Base-by-base conservation (phyloP, 2,329 filamentous ascomycete genomes). In the Stachybotrys echinatus region DNA sequence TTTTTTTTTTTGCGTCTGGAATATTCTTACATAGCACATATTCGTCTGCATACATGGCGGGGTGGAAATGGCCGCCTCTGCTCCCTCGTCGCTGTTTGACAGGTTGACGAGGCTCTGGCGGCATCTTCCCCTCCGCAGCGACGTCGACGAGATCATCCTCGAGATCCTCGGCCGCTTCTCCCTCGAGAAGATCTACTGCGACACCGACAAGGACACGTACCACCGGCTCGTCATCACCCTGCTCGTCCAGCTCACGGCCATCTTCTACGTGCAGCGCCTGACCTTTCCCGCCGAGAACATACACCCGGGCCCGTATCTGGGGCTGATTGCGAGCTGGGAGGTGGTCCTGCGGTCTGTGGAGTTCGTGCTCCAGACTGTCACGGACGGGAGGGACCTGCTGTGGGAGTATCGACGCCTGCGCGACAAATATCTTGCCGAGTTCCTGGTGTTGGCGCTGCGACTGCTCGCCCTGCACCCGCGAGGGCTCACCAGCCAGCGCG, bases 141-240 rank as follows among this genome's bases (percentile, higher is more conserved):
- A 73, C 51, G 55, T 70, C 50, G 69, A 73, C 54, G 66, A 67
- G 55, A 67, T 73, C 45, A 62, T 73, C 38, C 51, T 70, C 12
- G 68, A 72, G 55, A 57, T 71, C n/a, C 60, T 73, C 8, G 70
- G 70, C 22, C 60, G 63, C n/a, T 73, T 73, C 54, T 68, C 69
- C 8, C 58, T 73, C 18, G 70, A 73, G 50, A 70, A 64, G 53
- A 65, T 73, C 34, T 71, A 73, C 50, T 57, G 66, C 8, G 61
- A 67, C 19, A 53, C 58, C 21, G 59, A 65, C 45, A 62, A 65
- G 21, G 60, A 64, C 22, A 57, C 58, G 3, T 70, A 71, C 54
- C 68, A 71, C 49, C 58, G 60, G 23, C 54, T 70, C 34, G 61
- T 71, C 18, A 62, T 66, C 31, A 60, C 58, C 17, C 55, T 72